A percentile compares a stretch with the other conserved stretches of the same genome.
Evolutionary conservation across 768 basidiomycete species (phyloP).

Genomic region (Chalciporus pseudorubinellus): DNA sequence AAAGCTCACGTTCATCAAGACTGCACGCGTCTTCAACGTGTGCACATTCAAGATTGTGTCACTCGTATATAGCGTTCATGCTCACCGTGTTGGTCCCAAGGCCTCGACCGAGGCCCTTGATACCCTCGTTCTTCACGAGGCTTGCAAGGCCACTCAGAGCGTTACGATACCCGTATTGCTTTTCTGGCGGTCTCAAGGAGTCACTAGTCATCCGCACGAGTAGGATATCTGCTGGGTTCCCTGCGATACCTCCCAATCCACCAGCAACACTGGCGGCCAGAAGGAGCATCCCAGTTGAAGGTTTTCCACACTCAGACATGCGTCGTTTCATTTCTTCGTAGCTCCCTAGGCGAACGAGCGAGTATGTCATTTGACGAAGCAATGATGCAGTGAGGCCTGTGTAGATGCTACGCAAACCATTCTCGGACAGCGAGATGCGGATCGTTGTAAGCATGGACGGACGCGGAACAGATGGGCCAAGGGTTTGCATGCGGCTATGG

Average conservation of each 20-base stretch:
- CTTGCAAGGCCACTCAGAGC: conserved; percentile 68
- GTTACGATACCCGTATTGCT: conserved; percentile 76
- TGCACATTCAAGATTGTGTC: conserved; percentile 8
- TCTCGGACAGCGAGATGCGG: conserved; percentile 58
- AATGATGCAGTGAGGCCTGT: conserved; percentile 81
- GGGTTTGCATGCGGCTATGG: conserved; percentile 78
- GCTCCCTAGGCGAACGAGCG: conserved; percentile 76
- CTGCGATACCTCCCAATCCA: conserved; percentile 77
- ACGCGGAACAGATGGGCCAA: conserved; percentile 47
- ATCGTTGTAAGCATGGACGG: conserved; percentile 68
- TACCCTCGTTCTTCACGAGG: conserved; percentile 67
- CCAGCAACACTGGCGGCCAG: conserved; percentile 71
- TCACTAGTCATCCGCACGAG: conserved; percentile 90
- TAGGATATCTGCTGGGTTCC: conserved; percentile 78
- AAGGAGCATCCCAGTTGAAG: conserved; percentile 56
- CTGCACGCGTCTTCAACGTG: conserved; percentile 49
- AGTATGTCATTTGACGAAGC: conserved; percentile 89
- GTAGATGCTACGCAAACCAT: conserved; percentile 74
- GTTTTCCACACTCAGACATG: conserved; percentile 48
- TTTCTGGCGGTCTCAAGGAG: conserved; percentile 66
- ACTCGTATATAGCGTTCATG: conserved; percentile 2
- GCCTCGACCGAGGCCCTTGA: conserved; percentile 67
- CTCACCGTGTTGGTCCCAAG: conserved; percentile 75
- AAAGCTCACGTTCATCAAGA: conserved; percentile 69
- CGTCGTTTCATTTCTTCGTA: conserved; percentile 75